Evolutionary conservation across 257 asterid genomes (phyloP).

Genomic region (Solanum virginianum): DNA sequence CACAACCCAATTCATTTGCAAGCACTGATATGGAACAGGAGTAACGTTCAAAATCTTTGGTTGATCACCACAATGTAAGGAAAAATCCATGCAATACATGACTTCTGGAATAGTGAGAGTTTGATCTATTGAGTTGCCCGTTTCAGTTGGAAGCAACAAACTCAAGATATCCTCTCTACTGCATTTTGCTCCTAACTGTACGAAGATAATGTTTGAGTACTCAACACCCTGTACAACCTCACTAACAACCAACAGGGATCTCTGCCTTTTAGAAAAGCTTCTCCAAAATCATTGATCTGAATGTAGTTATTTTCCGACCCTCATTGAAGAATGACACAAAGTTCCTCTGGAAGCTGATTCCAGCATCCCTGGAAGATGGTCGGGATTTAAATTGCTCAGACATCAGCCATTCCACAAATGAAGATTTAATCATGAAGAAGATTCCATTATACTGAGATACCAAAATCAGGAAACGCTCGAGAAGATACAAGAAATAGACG

Average conservation of each 20-base stretch:
- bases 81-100: neutral
- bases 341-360: constrained; percentile 14
- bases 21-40: neutral
- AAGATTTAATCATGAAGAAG: constrained; percentile 24
- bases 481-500: constrained; percentile 37
- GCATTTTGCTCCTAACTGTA: constrained; percentile 12
- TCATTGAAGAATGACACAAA: constrained; percentile 11
- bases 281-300: constrained; percentile 10
- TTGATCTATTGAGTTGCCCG: neutral
- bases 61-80: neutral
- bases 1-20: constrained; percentile 14
- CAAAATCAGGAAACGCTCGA: constrained; percentile 36
- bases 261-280: constrained; percentile 29
- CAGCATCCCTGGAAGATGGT: neutral
- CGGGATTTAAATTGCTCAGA: constrained; percentile 6
- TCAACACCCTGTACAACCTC: neutral
- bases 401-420: constrained; percentile 32
- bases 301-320: neutral
- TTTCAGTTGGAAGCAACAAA: constrained; percentile 8
- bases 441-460: constrained; percentile 19
- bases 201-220: constrained; percentile 17
- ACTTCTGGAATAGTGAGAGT: neutral
- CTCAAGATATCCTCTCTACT: constrained; percentile 17
- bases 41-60: neutral
- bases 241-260: constrained; percentile 37